These are phyloP conservation scores for Lactarius sanguifluus DNA, from an alignment of 768 basidiomycete species.

Conservation along the genomic window DNA sequence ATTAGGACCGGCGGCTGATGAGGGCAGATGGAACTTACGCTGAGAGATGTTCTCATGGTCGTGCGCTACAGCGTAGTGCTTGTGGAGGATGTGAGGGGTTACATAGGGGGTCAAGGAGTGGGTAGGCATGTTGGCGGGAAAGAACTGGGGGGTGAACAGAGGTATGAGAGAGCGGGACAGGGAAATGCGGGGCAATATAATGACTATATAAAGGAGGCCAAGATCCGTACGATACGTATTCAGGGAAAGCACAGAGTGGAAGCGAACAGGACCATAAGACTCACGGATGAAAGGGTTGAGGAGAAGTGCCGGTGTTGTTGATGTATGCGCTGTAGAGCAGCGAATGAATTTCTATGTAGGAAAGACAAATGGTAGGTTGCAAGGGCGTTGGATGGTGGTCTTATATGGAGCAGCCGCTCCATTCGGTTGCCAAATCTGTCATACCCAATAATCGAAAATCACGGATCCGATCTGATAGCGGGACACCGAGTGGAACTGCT, in stretches of 20 bases:
- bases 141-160: conserved; percentile 1
- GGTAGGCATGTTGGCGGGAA: conserved; percentile 55
- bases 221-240: conserved; percentile 18
- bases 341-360: neutral
- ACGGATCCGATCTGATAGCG: conserved; percentile 6
- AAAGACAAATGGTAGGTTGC: neutral
- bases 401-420: conserved; percentile 23
- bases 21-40: conserved; percentile 45
- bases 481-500: conserved; percentile 12
- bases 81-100: conserved; percentile 87
- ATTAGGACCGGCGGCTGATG: conserved; percentile 16
- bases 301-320: neutral
- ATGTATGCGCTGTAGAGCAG: neutral
- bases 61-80: conserved; percentile 73
- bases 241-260: conserved; percentile 1
- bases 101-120: conserved; percentile 79
- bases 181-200: conserved; percentile 13
- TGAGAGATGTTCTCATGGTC: conserved; percentile 62
- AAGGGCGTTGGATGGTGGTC: conserved; percentile 6
- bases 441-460: conserved; percentile 16
- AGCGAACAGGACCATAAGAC: neutral
- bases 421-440: conserved; percentile 24
- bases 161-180: conserved; percentile 1
- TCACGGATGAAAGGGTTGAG: conserved; percentile 4
- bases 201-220: conserved; percentile 7